Percentiles rank a stretch among this genome's conserved stretches.
These are phyloP conservation scores for Orbilia oligospora DNA, from an alignment of 2,329 filamentous ascomycete genomes.

Conservation along the genomic window DNA sequence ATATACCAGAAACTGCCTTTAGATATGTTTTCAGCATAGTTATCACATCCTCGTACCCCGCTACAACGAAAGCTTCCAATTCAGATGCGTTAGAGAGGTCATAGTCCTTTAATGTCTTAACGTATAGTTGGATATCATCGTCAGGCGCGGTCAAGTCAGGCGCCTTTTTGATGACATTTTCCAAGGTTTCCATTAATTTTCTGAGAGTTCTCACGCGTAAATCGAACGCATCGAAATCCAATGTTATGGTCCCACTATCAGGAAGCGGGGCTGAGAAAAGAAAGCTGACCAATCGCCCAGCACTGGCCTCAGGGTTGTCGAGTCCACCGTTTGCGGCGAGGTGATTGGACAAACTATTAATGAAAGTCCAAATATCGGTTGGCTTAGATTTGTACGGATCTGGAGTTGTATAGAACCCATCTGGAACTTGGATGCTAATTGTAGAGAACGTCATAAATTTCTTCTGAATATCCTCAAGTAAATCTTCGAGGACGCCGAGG, in stretches of 20 bases:
- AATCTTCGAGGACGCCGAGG: neutral
- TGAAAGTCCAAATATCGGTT: conserved; percentile 11
- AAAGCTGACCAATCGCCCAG: conserved; percentile 14
- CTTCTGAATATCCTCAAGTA: neutral
- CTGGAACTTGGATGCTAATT: neutral
- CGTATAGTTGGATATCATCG: too few relatives aligned
- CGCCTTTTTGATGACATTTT: neutral
- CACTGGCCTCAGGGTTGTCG: neutral
- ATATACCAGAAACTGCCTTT: neutral
- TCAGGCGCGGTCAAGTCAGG: too few relatives aligned
- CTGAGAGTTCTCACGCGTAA: conserved; percentile 1
- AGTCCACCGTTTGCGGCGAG: conserved; percentile 14
- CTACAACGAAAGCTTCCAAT: neutral
- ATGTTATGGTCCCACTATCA: neutral
- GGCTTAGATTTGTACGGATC: neutral
- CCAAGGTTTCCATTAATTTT: neutral
- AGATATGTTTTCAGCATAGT: conserved; percentile 31
- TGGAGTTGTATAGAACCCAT: conserved; percentile 4
- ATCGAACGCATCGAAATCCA: conserved; percentile 4
- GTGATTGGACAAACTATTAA: neutral
- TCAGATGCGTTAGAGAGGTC: neutral
- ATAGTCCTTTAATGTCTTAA: neutral
- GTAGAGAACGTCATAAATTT: neutral
- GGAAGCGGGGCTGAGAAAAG: neutral
- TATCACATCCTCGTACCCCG: conserved; percentile 15